Evolutionary conservation across 164 flowering plant genomes (phyloP), one percentile per base, ranked within the genome.

Genomic region (Pachysandra terminalis): DNA sequence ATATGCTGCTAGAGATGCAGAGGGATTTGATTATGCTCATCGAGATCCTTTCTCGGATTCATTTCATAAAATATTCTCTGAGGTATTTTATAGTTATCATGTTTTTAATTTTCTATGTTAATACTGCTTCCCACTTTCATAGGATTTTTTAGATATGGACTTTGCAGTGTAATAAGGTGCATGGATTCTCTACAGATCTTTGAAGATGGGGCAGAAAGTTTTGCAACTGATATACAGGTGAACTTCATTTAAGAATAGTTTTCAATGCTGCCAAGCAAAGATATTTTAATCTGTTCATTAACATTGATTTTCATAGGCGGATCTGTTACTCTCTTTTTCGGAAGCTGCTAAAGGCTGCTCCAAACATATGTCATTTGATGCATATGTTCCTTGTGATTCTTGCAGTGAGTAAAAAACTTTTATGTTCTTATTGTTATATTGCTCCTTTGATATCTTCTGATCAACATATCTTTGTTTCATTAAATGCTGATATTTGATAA

Each of bases 331-430:
- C 55, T 82, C 96, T 65, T 90, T 94, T 75, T 58, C 82, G 74
- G 98, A 94, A 85, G 97, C 98, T 73, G 90, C 85, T 27, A 75
- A 81, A 72, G 98, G 98, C 65, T 94, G 98, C 85, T 80, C 81
- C 65, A 91, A 85, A 73, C 71, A 79, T 67, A 41, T 94, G 26
- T 84, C 86, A 21, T 81, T 91, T 81, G 84, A 87, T 76, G 86
- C 97, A 41, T 61, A 59, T 61, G 82, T 90, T 71, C 95, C 84
- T 10, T 91, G 98, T 73, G 87, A 86, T 82, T 76, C 88, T 27
- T 94, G 98, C 71, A 22, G 98, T 91, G 76, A 87, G 98, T 88
- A 61, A 67, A 69, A 65, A 0, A 23, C 37, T 23, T 9, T 21
- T 35, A 21, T n/a, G 24, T 12, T 27, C 10, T 41, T 0, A 16